A percentile compares a stretch with the other conserved stretches of the same genome.
These are phyloP conservation scores for Phytophthora constricta DNA, from an alignment of 352 stramenopile genomes.

Conservation along the genomic window DNA sequence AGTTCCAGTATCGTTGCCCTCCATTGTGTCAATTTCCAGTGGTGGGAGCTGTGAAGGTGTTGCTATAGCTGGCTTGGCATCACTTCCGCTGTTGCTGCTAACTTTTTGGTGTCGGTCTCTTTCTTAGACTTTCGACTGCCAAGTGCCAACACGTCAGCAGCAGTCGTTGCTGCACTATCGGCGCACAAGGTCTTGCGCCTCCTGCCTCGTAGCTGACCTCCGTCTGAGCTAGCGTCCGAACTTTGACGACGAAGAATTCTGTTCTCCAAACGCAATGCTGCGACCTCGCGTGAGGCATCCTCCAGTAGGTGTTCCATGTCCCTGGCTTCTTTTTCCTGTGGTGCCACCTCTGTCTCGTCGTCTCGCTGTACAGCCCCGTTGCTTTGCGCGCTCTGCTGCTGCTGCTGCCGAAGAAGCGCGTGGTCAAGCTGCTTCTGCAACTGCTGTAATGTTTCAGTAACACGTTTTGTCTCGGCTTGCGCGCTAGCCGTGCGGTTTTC, in stretches of 20 bases:
- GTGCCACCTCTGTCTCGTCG: slow-evolving; percentile 14
- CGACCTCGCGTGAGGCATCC: slow-evolving; percentile 40
- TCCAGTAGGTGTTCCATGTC: slow-evolving; percentile 46
- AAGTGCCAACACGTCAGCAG: slow-evolving; percentile 35
- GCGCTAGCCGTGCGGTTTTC: slow-evolving; percentile 39
- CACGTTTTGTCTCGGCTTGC: slow-evolving; percentile 30
- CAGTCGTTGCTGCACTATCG: slow-evolving; percentile 18
- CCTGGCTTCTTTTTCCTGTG: slow-evolving; percentile 7
- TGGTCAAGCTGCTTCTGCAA: slow-evolving; percentile 36
- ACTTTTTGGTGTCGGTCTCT: background rate
- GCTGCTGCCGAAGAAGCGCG: slow-evolving; percentile 17
- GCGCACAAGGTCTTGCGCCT: slow-evolving; percentile 30
- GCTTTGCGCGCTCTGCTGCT: slow-evolving; percentile 1
- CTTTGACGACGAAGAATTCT: slow-evolving; percentile 37
- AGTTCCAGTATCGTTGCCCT: background rate
- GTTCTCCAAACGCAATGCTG: slow-evolving; percentile 48
- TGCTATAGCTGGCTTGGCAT: slow-evolving; percentile 8
- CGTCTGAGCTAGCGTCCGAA: slow-evolving; percentile 2
- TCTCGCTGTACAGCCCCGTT: slow-evolving; percentile 8
- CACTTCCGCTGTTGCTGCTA: slow-evolving; percentile 19
- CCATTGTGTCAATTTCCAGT: slow-evolving; percentile 24
- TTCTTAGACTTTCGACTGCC: slow-evolving; percentile 10
- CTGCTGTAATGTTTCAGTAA: slow-evolving; percentile 34
- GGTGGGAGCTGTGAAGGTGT: slow-evolving; percentile 9
- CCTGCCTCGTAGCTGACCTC: slow-evolving; percentile 2